Conservation (phyloP, 208 protist species). For the Angomonas ambiguus region DNA sequence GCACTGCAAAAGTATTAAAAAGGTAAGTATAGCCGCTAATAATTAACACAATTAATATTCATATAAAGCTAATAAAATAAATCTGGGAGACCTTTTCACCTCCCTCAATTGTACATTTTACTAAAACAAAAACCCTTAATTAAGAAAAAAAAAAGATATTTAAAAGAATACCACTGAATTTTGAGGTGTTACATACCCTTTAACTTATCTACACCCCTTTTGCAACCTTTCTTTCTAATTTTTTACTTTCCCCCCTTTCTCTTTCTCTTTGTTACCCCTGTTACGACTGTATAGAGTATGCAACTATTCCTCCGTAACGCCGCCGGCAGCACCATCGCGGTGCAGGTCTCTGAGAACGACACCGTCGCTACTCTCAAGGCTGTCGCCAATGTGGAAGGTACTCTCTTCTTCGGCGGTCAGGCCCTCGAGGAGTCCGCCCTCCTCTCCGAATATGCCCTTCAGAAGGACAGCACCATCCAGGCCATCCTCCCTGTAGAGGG, state of each 20-base stretch:
- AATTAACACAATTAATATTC: no score
- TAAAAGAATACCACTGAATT: no score
- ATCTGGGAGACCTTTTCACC: no score
- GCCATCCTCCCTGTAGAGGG: conserved; percentile 86
- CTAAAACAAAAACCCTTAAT: no score
- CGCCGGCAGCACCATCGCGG: conserved; percentile 84
- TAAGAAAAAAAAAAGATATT: no score
- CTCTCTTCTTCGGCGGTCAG: conserved; percentile 87
- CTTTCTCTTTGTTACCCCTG: background rate
- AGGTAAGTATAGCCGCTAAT: no score
- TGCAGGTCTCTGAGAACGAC: conserved; percentile 79
- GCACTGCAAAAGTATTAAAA: no score
- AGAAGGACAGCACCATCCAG: conserved; percentile 86
- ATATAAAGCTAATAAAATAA: no score
- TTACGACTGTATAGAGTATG: conserved; percentile 71
- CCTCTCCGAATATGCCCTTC: conserved; percentile 64
- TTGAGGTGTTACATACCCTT: no score
- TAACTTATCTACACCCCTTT: conserved; percentile 1
- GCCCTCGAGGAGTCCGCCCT: conserved; percentile 76
- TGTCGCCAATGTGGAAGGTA: conserved; percentile 72
- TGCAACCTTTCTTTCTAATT: background rate
- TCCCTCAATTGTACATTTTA: no score
- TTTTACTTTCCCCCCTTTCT: conserved; percentile 1
- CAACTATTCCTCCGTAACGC: conserved; percentile 91
- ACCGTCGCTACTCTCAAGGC: conserved; percentile 82